These are phyloP conservation scores for Phylloporus sp. DNA, from an alignment of 768 basidiomycete genomes.

Conservation along the genomic window DNA sequence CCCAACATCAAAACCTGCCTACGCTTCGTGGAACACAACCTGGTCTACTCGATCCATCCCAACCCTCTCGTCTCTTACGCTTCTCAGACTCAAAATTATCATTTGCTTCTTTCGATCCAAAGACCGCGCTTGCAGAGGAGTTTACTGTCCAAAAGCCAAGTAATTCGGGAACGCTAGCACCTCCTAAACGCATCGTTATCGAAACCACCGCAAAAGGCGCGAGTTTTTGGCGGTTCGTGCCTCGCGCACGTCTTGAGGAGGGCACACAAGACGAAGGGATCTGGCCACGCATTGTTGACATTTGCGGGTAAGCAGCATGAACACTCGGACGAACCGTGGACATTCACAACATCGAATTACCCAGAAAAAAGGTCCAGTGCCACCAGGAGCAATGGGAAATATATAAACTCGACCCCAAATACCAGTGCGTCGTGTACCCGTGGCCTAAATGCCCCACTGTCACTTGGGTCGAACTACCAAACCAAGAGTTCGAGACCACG, in stretches of 20 bases:
- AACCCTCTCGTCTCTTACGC: constrained; percentile 60
- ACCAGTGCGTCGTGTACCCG: constrained; percentile 56
- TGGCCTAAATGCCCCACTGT: constrained; percentile 34
- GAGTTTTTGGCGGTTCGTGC: constrained; percentile 74
- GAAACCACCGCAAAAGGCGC: constrained; percentile 57
- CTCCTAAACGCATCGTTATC: constrained; percentile 70
- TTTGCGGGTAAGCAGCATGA: constrained; percentile 59
- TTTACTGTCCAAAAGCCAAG: constrained; percentile 40
- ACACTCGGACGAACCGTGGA: not conserved
- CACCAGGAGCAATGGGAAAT: constrained; percentile 84
- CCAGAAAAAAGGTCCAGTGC: constrained; percentile 47
- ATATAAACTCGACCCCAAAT: constrained; percentile 75
- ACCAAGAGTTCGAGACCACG: constrained; percentile 4
- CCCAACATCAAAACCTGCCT: constrained; percentile 11
- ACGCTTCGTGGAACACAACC: constrained; percentile 44
- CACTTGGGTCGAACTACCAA: constrained; percentile 13
- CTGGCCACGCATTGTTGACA: constrained; percentile 64
- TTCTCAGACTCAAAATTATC: constrained; percentile 53
- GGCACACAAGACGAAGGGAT: constrained; percentile 61
- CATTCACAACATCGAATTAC: constrained; percentile 11
- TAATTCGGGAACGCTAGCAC: constrained; percentile 43
- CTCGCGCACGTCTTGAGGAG: constrained; percentile 56
- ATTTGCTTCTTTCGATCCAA: constrained; percentile 75
- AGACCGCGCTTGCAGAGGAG: constrained; percentile 48
- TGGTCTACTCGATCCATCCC: constrained; percentile 64